Evolutionary conservation across 2,329 filamentous ascomycete species (phyloP).

Genomic region (Juglanconis sp.): DNA sequence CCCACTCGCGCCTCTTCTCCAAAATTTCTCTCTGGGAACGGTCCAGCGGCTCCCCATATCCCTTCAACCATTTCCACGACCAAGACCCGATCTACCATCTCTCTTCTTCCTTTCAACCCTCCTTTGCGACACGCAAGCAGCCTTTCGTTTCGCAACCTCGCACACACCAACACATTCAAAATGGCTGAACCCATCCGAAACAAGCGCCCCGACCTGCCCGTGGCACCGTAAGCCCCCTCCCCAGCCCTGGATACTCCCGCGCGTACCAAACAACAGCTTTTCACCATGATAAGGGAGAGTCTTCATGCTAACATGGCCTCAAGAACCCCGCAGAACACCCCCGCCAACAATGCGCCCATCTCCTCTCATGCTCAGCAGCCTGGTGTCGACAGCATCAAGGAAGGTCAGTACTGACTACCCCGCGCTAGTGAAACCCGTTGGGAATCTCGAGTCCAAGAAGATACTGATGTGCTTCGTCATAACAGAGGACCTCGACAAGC

Average conservation of each 20-base stretch:
- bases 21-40: background rate
- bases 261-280: background rate
- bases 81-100: background rate
- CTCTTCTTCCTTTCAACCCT: background rate
- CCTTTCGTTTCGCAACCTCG: constrained; percentile 20
- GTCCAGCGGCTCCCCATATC: background rate
- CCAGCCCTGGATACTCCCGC: background rate
- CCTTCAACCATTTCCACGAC: background rate
- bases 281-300: constrained; percentile 16
- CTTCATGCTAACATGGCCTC: constrained; percentile 27
- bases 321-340: constrained; percentile 98
- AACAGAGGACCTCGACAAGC: constrained; percentile 78
- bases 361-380: constrained; percentile 96
- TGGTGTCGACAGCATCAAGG: constrained; percentile 89
- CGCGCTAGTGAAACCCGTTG: constrained; percentile 7
- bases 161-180: constrained; percentile 31
- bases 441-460: background rate
- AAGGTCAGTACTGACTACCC: constrained; percentile 63
- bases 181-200: constrained; percentile 65
- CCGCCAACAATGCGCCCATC: constrained; percentile 91
- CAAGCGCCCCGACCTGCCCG: constrained; percentile 54
- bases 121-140: background rate
- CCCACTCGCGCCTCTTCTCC: background rate
- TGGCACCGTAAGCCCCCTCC: constrained; percentile 53
- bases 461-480: constrained; percentile 24